Conservation (phyloP, 805 yeast species). For the Saccharomycopsis microspora region DNA sequence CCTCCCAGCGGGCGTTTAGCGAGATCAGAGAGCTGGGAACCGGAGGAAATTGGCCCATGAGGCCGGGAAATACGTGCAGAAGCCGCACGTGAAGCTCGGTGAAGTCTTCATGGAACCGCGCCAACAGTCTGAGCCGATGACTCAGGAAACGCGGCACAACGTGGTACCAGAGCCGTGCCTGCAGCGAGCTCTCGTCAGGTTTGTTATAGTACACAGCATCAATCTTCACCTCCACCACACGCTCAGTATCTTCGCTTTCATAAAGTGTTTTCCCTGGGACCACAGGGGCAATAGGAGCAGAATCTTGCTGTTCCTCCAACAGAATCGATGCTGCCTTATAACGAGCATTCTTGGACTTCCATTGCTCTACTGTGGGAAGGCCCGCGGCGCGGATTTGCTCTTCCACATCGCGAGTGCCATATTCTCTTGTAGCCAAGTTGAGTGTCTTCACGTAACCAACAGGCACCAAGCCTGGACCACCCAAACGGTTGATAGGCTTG, state of each 20-base stretch:
- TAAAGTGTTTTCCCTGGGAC: conserved; percentile 7
- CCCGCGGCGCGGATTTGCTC: conserved; percentile 54
- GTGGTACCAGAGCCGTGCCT: conserved; percentile 83
- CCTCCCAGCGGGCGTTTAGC: too few species aligned
- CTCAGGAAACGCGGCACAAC: conserved; percentile 55
- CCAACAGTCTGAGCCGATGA: conserved; percentile 60
- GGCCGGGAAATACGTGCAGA: conserved; percentile 47
- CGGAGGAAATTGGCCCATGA: too few species aligned
- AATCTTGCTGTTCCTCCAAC: conserved; percentile 34
- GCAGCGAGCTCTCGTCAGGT: conserved; percentile 41
- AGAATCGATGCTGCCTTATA: conserved; percentile 87
- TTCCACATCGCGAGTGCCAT: conserved; percentile 36
- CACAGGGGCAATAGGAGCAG: conserved; percentile 1
- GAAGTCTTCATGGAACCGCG: conserved; percentile 91
- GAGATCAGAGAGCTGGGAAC: too few species aligned
- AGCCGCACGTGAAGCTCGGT: conserved; percentile 84
- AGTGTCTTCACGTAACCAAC: conserved; percentile 79
- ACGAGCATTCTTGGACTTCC: conserved; percentile 86
- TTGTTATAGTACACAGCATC: conserved; percentile 26
- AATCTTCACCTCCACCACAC: conserved; percentile 44
- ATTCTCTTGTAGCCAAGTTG: conserved; percentile 56
- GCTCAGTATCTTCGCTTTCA: conserved; percentile 9
- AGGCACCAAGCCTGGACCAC: conserved; percentile 97
- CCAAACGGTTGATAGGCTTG: conserved; percentile 86
- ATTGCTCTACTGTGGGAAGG: conserved; percentile 88